Percentiles rank a stretch among this genome's conserved stretches.
Conservation (phyloP, 768 basidiomycete species). For the Mycena chlorophos region DNA sequence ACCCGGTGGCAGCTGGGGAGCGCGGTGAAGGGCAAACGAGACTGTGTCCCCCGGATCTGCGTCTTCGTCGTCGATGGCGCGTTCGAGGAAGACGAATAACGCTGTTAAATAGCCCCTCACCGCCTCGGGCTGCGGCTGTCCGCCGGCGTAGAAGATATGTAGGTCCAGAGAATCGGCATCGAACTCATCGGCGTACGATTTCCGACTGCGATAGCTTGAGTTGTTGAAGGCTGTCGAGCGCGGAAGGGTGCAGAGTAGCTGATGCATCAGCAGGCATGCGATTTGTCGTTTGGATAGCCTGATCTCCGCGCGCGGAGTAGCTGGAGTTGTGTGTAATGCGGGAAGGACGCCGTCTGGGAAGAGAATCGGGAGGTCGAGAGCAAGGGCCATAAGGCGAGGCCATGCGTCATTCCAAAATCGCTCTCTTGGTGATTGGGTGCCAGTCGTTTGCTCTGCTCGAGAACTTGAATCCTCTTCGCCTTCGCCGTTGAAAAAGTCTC, state of each 20-base stretch:
- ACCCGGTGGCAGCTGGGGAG: neutral
- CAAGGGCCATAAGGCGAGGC: slow-evolving; percentile 11
- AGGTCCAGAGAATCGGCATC: slow-evolving; percentile 15
- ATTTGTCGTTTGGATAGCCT: slow-evolving; percentile 1
- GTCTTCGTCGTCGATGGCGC: neutral
- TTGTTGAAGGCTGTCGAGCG: neutral
- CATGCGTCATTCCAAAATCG: slow-evolving; percentile 10
- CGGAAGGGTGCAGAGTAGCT: slow-evolving; percentile 19
- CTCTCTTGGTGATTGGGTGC: neutral
- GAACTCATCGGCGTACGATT: neutral
- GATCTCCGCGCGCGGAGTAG: neutral
- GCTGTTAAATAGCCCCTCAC: slow-evolving; percentile 16
- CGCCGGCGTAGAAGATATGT: slow-evolving; percentile 13
- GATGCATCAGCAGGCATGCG: slow-evolving; percentile 16
- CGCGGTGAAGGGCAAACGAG: slow-evolving; percentile 5
- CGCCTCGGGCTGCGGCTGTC: slow-evolving; percentile 18
- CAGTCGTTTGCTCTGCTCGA: neutral
- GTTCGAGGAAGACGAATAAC: slow-evolving; percentile 15
- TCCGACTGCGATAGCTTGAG: neutral
- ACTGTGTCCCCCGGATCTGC: neutral
- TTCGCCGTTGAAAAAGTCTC: neutral
- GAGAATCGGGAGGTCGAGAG: slow-evolving; percentile 14
- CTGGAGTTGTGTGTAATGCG: neutral
- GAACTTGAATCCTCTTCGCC: neutral
- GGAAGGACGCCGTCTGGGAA: slow-evolving; percentile 8